Evolutionary conservation across 805 yeast genomes (phyloP), one percentile per base, ranked within the genome.

Genomic region (Pichia heedii): DNA sequence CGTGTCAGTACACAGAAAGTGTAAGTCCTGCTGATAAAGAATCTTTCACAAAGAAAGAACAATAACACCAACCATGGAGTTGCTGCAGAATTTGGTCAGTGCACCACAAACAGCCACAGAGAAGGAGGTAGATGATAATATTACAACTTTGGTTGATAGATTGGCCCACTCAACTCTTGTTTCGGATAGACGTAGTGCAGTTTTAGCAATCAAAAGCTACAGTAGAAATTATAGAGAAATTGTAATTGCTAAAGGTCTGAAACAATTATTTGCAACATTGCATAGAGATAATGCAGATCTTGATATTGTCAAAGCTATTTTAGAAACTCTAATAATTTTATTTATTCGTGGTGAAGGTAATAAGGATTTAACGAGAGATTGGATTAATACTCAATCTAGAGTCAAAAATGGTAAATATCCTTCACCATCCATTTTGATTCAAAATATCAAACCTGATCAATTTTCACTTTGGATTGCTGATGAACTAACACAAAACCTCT

Each of bases 381-480:
- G 86, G 84, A 77, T 84, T 48, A 77, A 85, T 21, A 81, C 79
- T 59, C 84, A 81, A 62, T 76, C 89, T 19, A 69, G 94, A 49
- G 53, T 74, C 20, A 82, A 79, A 55, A 81, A 81, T 62, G 90
- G 90, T 12, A 81, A 81, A 54, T 84, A 83, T 51, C 86, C 89
- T 0, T 79, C 88, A 3, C 93, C 93, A 3, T 63, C 79, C 18
- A 65, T 78, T 22, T 63, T 74, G 61, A 77, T 73, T 40, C 74
- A 74, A 36, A 72, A 69, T 47, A 60, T 71, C 3, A 63, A 68
- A 5, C 75, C 78, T 12, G 97, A 89, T 58, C 95, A 87, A 55
- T 84, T 93, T 51, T 84, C 96, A 0, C 65, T 89, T 44, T 89
- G 97, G 95, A 84, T 93, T 27, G 87, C 97, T 0, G 98, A 93